These are phyloP conservation scores for Phytophthora parvispora DNA, from an alignment of 352 stramenopile species.

Conservation along the genomic window DNA sequence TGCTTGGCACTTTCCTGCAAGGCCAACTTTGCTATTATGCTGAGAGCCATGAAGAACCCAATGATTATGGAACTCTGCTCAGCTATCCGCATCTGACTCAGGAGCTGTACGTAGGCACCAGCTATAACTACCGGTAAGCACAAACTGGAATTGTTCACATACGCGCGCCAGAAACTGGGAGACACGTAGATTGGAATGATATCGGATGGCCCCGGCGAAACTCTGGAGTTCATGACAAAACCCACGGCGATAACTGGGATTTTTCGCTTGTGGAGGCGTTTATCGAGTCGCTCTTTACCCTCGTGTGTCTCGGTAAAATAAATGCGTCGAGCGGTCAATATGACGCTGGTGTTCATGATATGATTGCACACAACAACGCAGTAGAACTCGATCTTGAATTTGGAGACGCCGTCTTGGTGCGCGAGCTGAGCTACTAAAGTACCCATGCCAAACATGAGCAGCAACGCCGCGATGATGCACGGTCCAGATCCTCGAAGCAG, in stretches of 20 bases:
- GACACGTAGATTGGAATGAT: conserved; percentile 13
- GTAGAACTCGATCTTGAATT: conserved; percentile 48
- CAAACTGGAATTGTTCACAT: conserved; percentile 13
- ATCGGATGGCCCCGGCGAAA: conserved; percentile 14
- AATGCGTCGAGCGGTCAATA: conserved; percentile 22
- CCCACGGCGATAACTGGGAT: conserved; percentile 11
- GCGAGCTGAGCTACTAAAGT: conserved; percentile 9
- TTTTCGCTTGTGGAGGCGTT: conserved; percentile 20
- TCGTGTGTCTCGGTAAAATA: conserved; percentile 34
- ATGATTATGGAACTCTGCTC: conserved; percentile 21
- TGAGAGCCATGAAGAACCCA: conserved; percentile 30
- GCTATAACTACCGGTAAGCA: conserved; percentile 26
- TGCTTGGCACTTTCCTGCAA: conserved; percentile 45
- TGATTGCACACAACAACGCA: conserved; percentile 19
- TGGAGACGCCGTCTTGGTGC: conserved; percentile 2
- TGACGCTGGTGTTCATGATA: conserved; percentile 29
- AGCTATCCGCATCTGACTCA: conserved; percentile 21
- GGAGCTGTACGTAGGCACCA: conserved; percentile 31
- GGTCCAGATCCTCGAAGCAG: conserved; percentile 4
- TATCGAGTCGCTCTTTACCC: conserved; percentile 21
- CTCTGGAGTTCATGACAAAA: conserved; percentile 10
- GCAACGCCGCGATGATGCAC: not conserved
- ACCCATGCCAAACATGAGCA: conserved; percentile 25
- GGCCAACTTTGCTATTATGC: conserved; percentile 40
- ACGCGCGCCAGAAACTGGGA: conserved; percentile 28